These are phyloP conservation scores for Corchorus olitorius DNA, from an alignment of 345 rosid species.

Conservation along the genomic window DNA sequence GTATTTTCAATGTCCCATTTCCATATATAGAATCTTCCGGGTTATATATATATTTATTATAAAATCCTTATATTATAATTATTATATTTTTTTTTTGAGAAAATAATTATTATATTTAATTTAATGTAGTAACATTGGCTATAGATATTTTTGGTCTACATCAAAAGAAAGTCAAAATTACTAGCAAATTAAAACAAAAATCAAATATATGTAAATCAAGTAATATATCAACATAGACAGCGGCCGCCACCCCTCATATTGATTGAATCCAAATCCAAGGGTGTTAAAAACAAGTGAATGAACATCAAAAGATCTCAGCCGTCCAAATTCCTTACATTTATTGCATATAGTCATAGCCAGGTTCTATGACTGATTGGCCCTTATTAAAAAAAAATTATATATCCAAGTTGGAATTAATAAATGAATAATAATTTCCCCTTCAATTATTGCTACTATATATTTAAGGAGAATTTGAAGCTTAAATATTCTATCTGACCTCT, in stretches of 20 bases:
- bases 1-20: no score
- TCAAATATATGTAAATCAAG: neutral
- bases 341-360: neutral
- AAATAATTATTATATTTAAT: no score
- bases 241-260: neutral
- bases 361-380: neutral
- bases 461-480: neutral
- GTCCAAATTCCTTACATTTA: neutral
- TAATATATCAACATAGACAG: conserved; percentile 12
- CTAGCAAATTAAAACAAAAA: neutral
- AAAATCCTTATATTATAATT: no score
- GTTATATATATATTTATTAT: no score
- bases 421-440: neutral
- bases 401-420: neutral
- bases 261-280: conserved; percentile 9
- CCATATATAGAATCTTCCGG: no score
- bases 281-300: neutral
- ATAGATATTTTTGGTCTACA: neutral
- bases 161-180: conserved; percentile 3
- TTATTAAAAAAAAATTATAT: neutral
- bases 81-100: no score
- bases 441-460: neutral
- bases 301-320: neutral
- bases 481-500: neutral
- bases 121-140: neutral